Evolutionary conservation across 345 rosid genomes (phyloP).

Genomic region (Diplotaxis tenuifolia): DNA sequence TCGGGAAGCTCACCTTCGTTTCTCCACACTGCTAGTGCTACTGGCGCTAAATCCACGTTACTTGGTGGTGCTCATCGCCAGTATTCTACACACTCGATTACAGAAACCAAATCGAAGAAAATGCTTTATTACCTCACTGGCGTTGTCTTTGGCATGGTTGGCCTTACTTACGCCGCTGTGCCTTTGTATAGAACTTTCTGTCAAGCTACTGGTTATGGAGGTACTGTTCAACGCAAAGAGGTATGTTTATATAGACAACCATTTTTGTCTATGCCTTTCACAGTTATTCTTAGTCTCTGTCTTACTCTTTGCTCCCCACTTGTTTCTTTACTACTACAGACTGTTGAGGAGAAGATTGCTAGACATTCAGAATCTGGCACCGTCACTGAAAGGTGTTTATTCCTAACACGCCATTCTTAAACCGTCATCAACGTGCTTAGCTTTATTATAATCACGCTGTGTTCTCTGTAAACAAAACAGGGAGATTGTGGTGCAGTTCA

Average conservation of each 20-base stretch:
- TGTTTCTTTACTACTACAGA: conserved; percentile 39
- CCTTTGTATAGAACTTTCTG: conserved; percentile 90
- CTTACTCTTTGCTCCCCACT: not conserved
- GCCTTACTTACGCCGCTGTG: conserved; percentile 82
- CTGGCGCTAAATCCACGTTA: conserved; percentile 31
- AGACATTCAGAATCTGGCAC: conserved; percentile 81
- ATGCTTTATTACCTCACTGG: conserved; percentile 70
- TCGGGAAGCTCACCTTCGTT: conserved; percentile 31
- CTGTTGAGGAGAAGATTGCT: conserved; percentile 90
- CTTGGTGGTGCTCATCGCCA: conserved; percentile 36
- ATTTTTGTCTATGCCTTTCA: not conserved
- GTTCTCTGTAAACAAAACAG: conserved; percentile 36
- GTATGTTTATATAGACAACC: conserved; percentile 35
- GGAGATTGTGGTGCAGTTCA: conserved; percentile 90
- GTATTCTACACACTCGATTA: conserved; percentile 46
- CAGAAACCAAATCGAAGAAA: conserved; percentile 59
- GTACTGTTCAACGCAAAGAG: conserved; percentile 94
- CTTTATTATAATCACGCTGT: conserved; percentile 6
- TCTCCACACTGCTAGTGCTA: conserved; percentile 17
- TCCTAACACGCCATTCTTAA: not conserved
- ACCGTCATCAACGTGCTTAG: not conserved
- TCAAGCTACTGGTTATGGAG: conserved; percentile 94
- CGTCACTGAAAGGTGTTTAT: conserved; percentile 59
- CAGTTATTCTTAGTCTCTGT: not conserved
- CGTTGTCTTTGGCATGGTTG: conserved; percentile 84